Evolutionary conservation across 345 rosid genomes (phyloP).

Genomic region (Aquilaria malaccensis): DNA sequence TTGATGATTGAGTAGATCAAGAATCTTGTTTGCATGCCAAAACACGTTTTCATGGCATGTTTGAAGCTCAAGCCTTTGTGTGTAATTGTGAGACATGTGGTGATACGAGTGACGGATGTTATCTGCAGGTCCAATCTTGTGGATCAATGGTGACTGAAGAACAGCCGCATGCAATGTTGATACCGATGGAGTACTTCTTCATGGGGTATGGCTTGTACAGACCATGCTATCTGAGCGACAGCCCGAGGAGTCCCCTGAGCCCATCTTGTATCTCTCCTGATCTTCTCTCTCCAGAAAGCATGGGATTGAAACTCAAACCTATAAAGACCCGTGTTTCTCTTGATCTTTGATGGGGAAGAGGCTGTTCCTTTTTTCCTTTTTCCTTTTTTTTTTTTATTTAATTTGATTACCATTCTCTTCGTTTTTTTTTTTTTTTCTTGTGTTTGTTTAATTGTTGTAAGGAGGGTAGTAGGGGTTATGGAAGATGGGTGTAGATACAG

Average conservation of each 20-base stretch:
- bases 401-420: background rate
- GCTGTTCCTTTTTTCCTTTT: background rate
- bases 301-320: slow-evolving; percentile 98
- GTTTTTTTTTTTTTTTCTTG: slow-evolving; percentile 7
- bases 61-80: no score
- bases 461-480: slow-evolving; percentile 16
- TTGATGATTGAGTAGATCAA: no score
- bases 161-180: slow-evolving; percentile 94
- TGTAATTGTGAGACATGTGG: no score
- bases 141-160: slow-evolving; percentile 99
- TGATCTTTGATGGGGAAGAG: slow-evolving; percentile 9
- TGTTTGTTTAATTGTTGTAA: slow-evolving; percentile 5
- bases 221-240: slow-evolving; percentile 53
- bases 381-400: background rate
- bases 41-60: no score
- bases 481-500: slow-evolving; percentile 28
- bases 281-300: slow-evolving; percentile 97
- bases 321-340: slow-evolving; percentile 62
- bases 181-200: slow-evolving; percentile 94
- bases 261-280: slow-evolving; percentile 87
- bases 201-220: slow-evolving; percentile 84
- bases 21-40: no score
- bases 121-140: slow-evolving; percentile 83
- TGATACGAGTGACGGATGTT: background rate
- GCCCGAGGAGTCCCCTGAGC: slow-evolving; percentile 93